Evolutionary conservation across 1,284 basidiomycete species (phyloP).

Genomic region (Pterulicium gracile): DNA sequence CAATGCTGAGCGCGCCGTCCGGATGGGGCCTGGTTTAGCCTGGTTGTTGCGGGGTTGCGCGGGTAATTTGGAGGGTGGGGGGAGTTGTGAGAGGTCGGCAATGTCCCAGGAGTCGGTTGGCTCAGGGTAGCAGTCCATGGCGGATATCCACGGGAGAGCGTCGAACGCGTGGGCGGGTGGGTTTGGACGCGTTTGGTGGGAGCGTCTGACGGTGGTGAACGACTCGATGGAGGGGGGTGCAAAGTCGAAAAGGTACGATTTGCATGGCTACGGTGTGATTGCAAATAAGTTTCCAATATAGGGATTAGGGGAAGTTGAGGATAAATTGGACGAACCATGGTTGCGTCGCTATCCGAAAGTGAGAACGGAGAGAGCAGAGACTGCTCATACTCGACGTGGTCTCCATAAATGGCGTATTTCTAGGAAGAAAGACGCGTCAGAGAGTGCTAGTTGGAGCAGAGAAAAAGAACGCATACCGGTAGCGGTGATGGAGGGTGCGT

Average conservation of each 20-base stretch:
- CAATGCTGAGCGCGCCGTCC: background rate
- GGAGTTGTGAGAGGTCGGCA: constrained; percentile 46
- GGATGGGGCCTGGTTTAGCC: background rate
- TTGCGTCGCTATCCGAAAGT: background rate
- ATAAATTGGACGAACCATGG: background rate
- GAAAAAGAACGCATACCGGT: background rate
- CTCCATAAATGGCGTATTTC: background rate
- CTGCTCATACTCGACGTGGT: too few species aligned
- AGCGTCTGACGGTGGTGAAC: background rate
- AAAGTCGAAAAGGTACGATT: background rate
- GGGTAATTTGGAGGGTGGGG: constrained; percentile 17
- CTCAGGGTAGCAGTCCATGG: constrained; percentile 33
- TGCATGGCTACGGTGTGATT: background rate
- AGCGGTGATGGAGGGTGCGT: background rate
- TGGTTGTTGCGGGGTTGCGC: background rate
- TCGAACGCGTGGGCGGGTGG: constrained; percentile 34
- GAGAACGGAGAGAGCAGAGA: background rate
- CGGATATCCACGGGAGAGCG: constrained; percentile 49
- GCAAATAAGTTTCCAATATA: background rate
- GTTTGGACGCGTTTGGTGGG: constrained; percentile 14
- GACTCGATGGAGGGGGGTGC: background rate
- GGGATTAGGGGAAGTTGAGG: background rate
- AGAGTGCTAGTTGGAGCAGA: background rate
- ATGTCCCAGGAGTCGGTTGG: constrained; percentile 31
- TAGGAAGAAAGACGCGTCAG: constrained; percentile 1